These are phyloP conservation scores for Exophiala lecanii-corni DNA, from an alignment of 2,329 filamentous ascomycete species.

Conservation along the genomic window DNA sequence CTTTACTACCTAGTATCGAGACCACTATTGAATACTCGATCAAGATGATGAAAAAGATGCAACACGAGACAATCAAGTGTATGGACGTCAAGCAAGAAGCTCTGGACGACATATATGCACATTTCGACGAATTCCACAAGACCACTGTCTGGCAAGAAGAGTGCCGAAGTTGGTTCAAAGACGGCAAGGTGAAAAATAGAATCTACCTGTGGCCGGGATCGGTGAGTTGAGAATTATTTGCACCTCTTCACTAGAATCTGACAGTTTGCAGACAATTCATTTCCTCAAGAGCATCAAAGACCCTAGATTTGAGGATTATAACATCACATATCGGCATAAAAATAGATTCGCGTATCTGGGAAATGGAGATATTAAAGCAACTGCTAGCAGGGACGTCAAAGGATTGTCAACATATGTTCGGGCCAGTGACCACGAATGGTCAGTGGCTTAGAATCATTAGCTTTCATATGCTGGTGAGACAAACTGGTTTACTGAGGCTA, in stretches of 20 bases:
- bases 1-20: conserved; percentile 36
- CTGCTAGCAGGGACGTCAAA: neutral
- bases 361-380: conserved; percentile 41
- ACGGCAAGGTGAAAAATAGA: conserved; percentile 30
- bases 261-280: conserved; percentile 1
- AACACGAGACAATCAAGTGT: conserved; percentile 33
- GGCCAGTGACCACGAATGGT: neutral
- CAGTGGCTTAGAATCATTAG: neutral
- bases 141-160: conserved; percentile 33
- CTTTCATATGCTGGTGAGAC: too few species aligned
- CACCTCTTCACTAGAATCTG: neutral
- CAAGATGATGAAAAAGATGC: conserved; percentile 33
- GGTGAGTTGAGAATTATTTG: conserved; percentile 8
- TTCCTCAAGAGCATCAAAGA: conserved; percentile 31
- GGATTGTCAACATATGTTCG: conserved; percentile 6
- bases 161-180: conserved; percentile 39
- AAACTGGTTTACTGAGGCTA: too few species aligned
- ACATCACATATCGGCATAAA: conserved; percentile 34
- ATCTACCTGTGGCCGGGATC: conserved; percentile 34
- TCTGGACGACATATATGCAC: conserved; percentile 19
- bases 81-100: conserved; percentile 27
- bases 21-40: conserved; percentile 34
- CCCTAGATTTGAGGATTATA: conserved; percentile 33
- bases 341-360: conserved; percentile 39
- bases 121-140: conserved; percentile 35